Conservation (phyloP, 306 rosid genomes). For the Dicorynia guianensis region DNA sequence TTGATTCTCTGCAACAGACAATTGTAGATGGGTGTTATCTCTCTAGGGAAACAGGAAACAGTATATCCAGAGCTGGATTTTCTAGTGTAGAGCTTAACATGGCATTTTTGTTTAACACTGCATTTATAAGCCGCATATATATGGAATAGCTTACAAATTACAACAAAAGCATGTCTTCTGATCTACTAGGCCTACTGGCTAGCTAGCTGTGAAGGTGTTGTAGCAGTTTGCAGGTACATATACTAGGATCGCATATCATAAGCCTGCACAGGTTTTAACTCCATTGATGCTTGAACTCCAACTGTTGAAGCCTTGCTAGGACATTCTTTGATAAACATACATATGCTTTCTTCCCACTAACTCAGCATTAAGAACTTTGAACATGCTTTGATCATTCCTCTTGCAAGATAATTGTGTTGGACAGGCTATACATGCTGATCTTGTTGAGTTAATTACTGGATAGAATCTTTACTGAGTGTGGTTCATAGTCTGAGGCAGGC, state of each 20-base stretch:
- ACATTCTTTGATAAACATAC: not conserved
- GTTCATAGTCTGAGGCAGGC: not conserved
- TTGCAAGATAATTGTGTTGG: conserved; percentile 15
- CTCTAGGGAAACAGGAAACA: conserved; percentile 65
- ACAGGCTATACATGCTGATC: not conserved
- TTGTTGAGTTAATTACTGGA: not conserved
- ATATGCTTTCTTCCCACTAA: not conserved
- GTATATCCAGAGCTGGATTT: conserved; percentile 71
- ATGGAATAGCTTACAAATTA: conserved; percentile 75
- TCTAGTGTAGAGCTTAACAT: conserved; percentile 60
- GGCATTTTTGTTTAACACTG: conserved; percentile 56
- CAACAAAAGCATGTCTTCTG: conserved; percentile 29
- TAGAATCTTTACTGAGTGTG: not conserved
- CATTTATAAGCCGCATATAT: conserved; percentile 62
- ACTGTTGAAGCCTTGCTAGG: not conserved
- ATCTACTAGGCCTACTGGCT: conserved; percentile 1
- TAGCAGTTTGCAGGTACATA: conserved; percentile 30
- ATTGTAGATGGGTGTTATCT: conserved; percentile 82
- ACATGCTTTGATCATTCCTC: conserved; percentile 2
- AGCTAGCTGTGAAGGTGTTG: conserved; percentile 22
- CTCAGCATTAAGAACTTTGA: not conserved
- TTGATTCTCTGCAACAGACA: conserved; percentile 80
- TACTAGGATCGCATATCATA: not conserved
- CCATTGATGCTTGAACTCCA: not conserved
- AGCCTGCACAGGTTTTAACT: not conserved